Evolutionary conservation across 768 basidiomycete species (phyloP).

Genomic region (Leccinum uliginosum): DNA sequence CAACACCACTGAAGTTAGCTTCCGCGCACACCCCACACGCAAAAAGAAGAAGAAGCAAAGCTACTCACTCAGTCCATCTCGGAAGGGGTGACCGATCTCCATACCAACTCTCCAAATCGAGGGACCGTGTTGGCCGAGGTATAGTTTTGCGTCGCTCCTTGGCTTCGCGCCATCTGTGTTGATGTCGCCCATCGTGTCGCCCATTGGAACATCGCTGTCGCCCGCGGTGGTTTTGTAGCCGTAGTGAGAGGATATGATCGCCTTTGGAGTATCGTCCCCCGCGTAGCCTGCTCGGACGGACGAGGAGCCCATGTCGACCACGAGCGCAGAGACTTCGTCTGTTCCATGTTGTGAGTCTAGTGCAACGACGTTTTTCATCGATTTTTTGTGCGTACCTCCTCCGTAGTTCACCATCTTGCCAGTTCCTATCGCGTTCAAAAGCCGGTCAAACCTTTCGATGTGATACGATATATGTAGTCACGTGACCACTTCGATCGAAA

Average conservation of each 20-base stretch:
- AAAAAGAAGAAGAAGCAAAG: neutral
- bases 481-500: neutral
- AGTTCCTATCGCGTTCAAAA: neutral
- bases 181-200: conserved; percentile 36
- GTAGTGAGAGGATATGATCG: conserved; percentile 85
- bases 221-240: conserved; percentile 56
- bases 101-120: conserved; percentile 88
- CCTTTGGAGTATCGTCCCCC: conserved; percentile 93
- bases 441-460: no score
- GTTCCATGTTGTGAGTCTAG: conserved; percentile 1
- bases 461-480: conserved; percentile 1
- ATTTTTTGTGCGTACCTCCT: conserved; percentile 53
- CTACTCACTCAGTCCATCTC: conserved; percentile 76
- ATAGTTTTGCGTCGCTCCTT: conserved; percentile 55
- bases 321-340: conserved; percentile 98
- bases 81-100: conserved; percentile 80
- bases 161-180: conserved; percentile 29
- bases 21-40: neutral
- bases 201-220: conserved; percentile 34
- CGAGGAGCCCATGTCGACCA: conserved; percentile 89
- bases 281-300: conserved; percentile 94
- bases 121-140: conserved; percentile 84
- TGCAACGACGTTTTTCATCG: neutral
- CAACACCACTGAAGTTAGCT: neutral
- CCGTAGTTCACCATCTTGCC: conserved; percentile 76